phyloP scores from a whole-genome alignment of 768 basidiomycete genomes.

The Leucocoprinus sp. region DNA sequence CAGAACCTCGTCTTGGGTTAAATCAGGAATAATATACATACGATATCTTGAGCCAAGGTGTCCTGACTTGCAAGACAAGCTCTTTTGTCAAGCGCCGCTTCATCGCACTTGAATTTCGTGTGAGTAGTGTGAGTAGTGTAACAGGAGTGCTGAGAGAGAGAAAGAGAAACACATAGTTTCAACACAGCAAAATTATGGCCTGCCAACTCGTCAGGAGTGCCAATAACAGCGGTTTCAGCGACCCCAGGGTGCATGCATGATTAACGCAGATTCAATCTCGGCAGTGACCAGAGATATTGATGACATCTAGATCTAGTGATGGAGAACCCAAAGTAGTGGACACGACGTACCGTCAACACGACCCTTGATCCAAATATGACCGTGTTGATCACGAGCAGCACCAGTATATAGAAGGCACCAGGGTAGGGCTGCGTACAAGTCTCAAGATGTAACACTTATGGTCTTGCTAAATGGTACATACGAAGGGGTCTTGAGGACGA shows the following conservation, averaged over 20 bases:
- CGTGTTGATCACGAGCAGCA: conserved; percentile 87
- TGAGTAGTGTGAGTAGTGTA: not conserved
- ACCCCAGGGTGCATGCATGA: conserved; percentile 92
- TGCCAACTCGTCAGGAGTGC: conserved; percentile 78
- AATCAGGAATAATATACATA: conserved; percentile 72
- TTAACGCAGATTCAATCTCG: conserved; percentile 95
- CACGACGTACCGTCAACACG: conserved; percentile 77
- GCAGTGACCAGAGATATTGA: conserved; percentile 99
- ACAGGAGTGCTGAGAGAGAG: not conserved
- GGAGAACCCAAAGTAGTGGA: no score
- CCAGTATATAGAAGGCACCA: conserved; percentile 95
- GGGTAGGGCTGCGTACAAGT: conserved; percentile 69
- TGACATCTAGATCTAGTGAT: conserved; percentile 89
- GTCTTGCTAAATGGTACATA: conserved; percentile 85
- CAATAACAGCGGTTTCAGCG: conserved; percentile 93
- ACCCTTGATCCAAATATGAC: conserved; percentile 99
- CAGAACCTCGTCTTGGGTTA: conserved; percentile 95
- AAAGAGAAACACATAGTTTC: conserved; percentile 75
- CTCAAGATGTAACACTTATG: conserved; percentile 73
- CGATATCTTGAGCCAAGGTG: conserved; percentile 94
- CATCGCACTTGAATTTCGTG: conserved; percentile 80
- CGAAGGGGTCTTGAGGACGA: conserved; percentile 80
- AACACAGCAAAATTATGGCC: conserved; percentile 90
- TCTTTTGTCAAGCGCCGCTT: conserved; percentile 73
- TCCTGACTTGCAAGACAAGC: conserved; percentile 89